A percentile compares a stretch with the other conserved stretches of the same genome.
These are phyloP conservation scores for Xylaria sp. DNA, from an alignment of 2,329 filamentous ascomycete species.

Conservation along the genomic window DNA sequence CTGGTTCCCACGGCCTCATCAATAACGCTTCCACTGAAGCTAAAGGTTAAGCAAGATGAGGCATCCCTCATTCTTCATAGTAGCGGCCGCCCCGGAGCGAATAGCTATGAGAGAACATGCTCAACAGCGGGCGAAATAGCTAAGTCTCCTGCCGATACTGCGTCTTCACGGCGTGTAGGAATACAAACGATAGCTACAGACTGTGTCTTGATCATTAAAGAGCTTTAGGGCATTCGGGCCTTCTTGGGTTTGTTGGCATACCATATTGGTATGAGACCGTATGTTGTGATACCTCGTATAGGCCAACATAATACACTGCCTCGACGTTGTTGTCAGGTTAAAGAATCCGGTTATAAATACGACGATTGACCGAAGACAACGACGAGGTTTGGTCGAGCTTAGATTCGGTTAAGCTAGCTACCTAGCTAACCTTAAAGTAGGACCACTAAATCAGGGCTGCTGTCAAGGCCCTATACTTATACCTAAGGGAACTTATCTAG, in stretches of 20 bases:
- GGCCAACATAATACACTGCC: not conserved
- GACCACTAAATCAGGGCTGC: too few species aligned
- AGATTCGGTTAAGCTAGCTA: too few species aligned
- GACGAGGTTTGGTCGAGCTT: not conserved
- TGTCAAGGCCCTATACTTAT: not conserved
- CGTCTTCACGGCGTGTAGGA: too few species aligned
- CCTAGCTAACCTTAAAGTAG: too few species aligned
- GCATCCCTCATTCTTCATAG: not conserved
- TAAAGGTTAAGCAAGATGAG: not conserved
- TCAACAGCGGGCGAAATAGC: not conserved
- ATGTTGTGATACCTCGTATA: not conserved
- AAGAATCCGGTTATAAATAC: not conserved
- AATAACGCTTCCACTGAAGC: not conserved
- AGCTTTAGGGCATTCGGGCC: not conserved
- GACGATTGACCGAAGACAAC: not conserved
- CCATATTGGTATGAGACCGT: not conserved
- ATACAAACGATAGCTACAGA: not conserved
- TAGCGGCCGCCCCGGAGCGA: not conserved
- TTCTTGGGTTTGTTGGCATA: not conserved
- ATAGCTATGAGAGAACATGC: not conserved
- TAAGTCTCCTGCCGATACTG: too few species aligned
- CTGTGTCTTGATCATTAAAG: not conserved
- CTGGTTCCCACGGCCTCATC: not conserved
- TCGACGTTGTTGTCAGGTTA: not conserved
- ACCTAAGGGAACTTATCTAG: too few species aligned